Evolutionary conservation across 2,329 filamentous ascomycete species (phyloP), one percentile per base, ranked within the genome.

Genomic region (Zymoseptoria tritici): DNA sequence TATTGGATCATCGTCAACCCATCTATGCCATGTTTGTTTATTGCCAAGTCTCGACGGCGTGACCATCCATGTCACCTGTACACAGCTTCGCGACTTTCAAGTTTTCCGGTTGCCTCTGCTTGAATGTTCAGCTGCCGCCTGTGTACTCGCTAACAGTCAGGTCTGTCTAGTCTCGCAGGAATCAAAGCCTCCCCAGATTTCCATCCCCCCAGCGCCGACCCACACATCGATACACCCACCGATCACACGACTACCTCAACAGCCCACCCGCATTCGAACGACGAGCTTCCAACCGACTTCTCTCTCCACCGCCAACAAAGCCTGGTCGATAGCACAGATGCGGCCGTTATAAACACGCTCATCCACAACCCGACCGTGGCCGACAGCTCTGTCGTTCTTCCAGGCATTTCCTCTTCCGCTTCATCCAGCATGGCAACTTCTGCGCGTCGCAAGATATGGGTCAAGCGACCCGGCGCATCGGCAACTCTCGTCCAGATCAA

Each of bases 371-470:
- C 75, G 76, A 26, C 70, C 77, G 56, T 62, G 58, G 8, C 58
- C 31, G 55, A 49, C 53, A 49, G 50, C 20, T 26, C 60, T 9
- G 49, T 36, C 24, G 57, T 56, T 31, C 53, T 49, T 54, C 42
- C 29, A 53, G 58, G 57, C 29, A 49, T 54, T 29, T 36, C 59
- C 60, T 62, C 67, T 1, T 67, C 60, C 13, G 60, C 60, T 52
- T 52, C 60, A 6, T 62, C 65, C 26, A 57, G 60, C 56, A 67
- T 67, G 64, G 57, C 62, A 8, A 51, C 58, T 16, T 59, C 64
- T 49, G 77, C 83, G 65, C 85, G 82, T 60, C 83, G 90, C 73
- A 97, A 96, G 80, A 86, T 97, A 68, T 99, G 94, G 94, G 93
- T 97, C 72, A 94, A 89, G 79, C 84, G 93, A 69, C 89, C 89